These are phyloP conservation scores for Neonectria ditissima DNA, from an alignment of 2,329 filamentous ascomycete genomes.

Conservation along the genomic window DNA sequence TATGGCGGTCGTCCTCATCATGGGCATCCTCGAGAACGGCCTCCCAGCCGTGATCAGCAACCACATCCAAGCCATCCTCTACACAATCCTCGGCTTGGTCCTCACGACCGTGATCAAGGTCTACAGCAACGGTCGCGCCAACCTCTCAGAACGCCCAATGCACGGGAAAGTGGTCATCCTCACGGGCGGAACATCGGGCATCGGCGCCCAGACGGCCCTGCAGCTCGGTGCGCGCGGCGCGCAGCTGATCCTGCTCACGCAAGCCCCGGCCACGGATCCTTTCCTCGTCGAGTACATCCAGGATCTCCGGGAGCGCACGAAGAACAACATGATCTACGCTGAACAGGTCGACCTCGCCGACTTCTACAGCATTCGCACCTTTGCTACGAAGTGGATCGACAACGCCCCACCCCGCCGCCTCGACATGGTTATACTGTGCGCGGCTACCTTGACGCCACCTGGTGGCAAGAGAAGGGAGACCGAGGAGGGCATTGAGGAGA, in stretches of 20 bases:
- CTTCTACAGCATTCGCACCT: conserved; percentile 89
- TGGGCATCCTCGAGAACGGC: conserved; percentile 60
- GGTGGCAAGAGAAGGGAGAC: conserved; percentile 72
- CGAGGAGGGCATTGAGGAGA: conserved; percentile 84
- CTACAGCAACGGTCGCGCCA: conserved; percentile 81
- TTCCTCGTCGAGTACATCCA: conserved; percentile 95
- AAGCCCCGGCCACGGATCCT: conserved; percentile 81
- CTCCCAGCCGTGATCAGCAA: conserved; percentile 61
- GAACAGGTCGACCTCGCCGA: conserved; percentile 93
- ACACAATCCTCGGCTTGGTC: conserved; percentile 51
- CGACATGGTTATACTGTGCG: conserved; percentile 92
- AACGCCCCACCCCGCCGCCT: conserved; percentile 89
- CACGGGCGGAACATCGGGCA: conserved; percentile 93
- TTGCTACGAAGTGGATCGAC: conserved; percentile 98
- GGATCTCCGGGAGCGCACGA: conserved; percentile 80
- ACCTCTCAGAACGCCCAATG: conserved; percentile 83
- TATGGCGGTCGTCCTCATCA: conserved; percentile 67
- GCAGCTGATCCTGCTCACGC: conserved; percentile 90
- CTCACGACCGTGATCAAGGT: conserved; percentile 69
- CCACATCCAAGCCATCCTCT: conserved; percentile 57
- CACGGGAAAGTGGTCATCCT: conserved; percentile 95
- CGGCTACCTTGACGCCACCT: conserved; percentile 78
- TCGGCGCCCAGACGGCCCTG: conserved; percentile 81
- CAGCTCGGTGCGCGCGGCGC: conserved; percentile 85
- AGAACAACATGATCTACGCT: conserved; percentile 91